A percentile compares a stretch with the other conserved stretches of the same genome.
Conservation (phyloP, 179 eudicot genomes). For the Nepenthes alata region DNA sequence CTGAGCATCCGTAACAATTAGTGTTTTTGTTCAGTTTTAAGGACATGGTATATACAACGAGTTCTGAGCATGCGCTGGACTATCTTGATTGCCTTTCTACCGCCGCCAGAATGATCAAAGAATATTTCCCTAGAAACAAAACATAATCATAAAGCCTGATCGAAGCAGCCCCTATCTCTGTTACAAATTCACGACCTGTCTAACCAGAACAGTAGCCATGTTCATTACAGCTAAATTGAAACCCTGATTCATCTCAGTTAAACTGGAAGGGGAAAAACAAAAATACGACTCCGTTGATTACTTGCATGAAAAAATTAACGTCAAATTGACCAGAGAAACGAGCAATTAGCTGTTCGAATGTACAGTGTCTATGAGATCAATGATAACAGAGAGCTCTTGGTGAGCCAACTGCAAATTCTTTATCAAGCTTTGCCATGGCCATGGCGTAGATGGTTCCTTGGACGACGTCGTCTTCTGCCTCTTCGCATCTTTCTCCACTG, state of each 20-base stretch:
- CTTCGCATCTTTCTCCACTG: conserved; percentile 82
- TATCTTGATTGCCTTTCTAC: too few species aligned
- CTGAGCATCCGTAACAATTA: too few species aligned
- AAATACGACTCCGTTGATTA: too few species aligned
- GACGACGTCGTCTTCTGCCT: conserved; percentile 57
- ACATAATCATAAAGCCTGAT: too few species aligned
- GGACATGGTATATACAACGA: too few species aligned
- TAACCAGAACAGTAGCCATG: background rate
- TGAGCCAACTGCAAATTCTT: conserved; percentile 82
- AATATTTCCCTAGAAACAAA: too few species aligned
- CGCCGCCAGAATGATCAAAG: too few species aligned
- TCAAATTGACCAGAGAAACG: background rate
- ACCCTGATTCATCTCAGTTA: too few species aligned
- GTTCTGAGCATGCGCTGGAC: too few species aligned
- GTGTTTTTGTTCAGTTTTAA: too few species aligned
- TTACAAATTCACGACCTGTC: too few species aligned
- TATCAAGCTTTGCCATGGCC: conserved; percentile 69
- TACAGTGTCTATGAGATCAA: conserved; percentile 87
- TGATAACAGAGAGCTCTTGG: conserved; percentile 81
- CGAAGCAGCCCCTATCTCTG: too few species aligned
- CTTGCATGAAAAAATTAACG: background rate
- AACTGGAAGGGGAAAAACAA: background rate
- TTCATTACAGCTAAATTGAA: conserved; percentile 1
- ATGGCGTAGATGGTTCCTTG: conserved; percentile 45
- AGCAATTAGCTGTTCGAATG: conserved; percentile 6